phyloP scores from a whole-genome alignment of 208 protist species.

The Trypanosoma rangeli region DNA sequence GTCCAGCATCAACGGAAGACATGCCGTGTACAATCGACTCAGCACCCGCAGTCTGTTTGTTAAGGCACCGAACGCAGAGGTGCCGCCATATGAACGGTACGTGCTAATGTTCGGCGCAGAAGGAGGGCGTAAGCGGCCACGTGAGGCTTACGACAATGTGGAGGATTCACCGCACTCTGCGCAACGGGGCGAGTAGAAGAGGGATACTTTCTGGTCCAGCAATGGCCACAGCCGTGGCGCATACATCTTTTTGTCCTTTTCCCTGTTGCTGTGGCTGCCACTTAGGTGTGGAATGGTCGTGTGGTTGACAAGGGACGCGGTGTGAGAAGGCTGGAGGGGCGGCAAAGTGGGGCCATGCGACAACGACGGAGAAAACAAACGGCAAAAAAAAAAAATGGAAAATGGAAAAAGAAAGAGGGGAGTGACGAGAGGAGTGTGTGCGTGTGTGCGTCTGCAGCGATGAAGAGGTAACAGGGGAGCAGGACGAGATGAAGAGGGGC shows the following conservation, averaged over 20 bases:
- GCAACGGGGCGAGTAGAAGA: conserved; percentile 26
- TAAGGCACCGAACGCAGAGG: conserved; percentile 58
- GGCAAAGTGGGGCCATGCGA: not conserved
- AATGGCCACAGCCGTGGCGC: too few relatives aligned
- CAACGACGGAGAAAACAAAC: conserved; percentile 13
- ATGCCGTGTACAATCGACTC: conserved; percentile 67
- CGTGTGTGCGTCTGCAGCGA: not conserved
- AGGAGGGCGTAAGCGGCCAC: conserved; percentile 12
- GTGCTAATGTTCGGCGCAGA: conserved; percentile 53
- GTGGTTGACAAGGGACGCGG: too few relatives aligned
- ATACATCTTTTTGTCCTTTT: conserved; percentile 2
- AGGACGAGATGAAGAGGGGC: too few relatives aligned
- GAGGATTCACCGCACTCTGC: conserved; percentile 9
- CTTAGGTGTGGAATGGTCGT: too few relatives aligned
- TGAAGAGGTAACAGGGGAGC: conserved; percentile 15
- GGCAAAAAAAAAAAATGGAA: conserved; percentile 13
- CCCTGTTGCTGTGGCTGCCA: not conserved
- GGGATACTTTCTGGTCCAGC: too few relatives aligned
- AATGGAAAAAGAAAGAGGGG: conserved; percentile 7
- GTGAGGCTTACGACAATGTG: not conserved
- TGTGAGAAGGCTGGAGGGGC: conserved; percentile 10
- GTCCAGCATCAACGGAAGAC: conserved; percentile 48
- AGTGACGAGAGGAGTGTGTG: not conserved
- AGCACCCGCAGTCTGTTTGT: conserved; percentile 56
- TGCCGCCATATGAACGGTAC: conserved; percentile 52